A percentile compares a stretch with the other conserved stretches of the same genome.
Evolutionary conservation across 345 rosid genomes (phyloP).

Genomic region (Citrus sinensis): DVS_A1.0 CM039165.1:29682501-29683000

Average conservation of each 20-base stretch:
- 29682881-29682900: not conserved
- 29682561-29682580: conserved; percentile 70
- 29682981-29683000: conserved; percentile 73
- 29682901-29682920: not conserved
- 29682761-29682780: not conserved
- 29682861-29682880: not conserved
- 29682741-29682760: not conserved
- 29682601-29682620: conserved; percentile 67
- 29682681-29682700: conserved; percentile 44
- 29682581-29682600: conserved; percentile 97
- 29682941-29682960: conserved; percentile 29
- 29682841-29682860: not conserved
- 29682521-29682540: conserved; percentile 50
- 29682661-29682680: conserved; percentile 71
- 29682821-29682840: not conserved
- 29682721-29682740: not conserved
- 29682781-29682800: not conserved
- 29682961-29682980: conserved; percentile 79
- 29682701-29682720: not conserved
- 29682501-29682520: conserved; percentile 71
- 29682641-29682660: conserved; percentile 55
- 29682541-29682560: conserved; percentile 40
- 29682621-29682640: conserved; percentile 49
- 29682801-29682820: not conserved
- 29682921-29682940: not conserved